Conservation (phyloP, 2,329 filamentous ascomycete genomes). For the Colletotrichum sidae region DNA sequence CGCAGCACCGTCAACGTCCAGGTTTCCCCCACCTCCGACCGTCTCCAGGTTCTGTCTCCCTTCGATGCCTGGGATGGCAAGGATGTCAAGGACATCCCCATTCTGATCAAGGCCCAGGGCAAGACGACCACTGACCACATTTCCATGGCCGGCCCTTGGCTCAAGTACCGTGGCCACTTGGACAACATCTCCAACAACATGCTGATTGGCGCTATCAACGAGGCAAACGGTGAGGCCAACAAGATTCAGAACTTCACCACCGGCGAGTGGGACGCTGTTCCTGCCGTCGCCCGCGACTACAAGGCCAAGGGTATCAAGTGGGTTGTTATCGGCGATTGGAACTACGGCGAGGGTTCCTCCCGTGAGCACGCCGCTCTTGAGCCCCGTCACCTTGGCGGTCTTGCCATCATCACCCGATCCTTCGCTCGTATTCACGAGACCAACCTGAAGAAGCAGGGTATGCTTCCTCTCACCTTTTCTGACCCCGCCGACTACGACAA, state of each 20-base stretch:
- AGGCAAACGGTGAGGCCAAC: constrained; percentile 96
- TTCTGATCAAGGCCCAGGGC: constrained; percentile 95
- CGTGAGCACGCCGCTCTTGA: constrained; percentile 99
- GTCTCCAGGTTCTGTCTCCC: constrained; percentile 90
- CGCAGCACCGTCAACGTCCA: constrained; percentile 79
- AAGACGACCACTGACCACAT: constrained; percentile 99
- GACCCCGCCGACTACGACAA: constrained; percentile 98
- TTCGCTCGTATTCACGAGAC: constrained; percentile 99
- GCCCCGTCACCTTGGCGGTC: constrained; percentile 94
- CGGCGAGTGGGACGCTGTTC: constrained; percentile 87
- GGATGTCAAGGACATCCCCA: constrained; percentile 85
- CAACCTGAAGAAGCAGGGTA: constrained; percentile 99
- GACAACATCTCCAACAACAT: constrained; percentile 99
- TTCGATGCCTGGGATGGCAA: constrained; percentile 94
- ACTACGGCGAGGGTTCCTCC: constrained; percentile 97
- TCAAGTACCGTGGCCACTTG: constrained; percentile 98
- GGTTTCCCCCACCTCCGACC: constrained; percentile 90
- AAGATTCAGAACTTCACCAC: constrained; percentile 93
- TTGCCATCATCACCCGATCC: constrained; percentile 94
- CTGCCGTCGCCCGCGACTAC: constrained; percentile 96
- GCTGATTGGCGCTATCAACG: constrained; percentile 97
- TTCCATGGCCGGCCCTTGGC: constrained; percentile 95
- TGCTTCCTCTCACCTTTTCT: constrained; percentile 96
- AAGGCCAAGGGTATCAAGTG: constrained; percentile 96
- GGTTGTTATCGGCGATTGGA: constrained; percentile 99